These are phyloP conservation scores for Pulveroboletus sp. DNA, from an alignment of 768 basidiomycete genomes.

Conservation along the genomic window DNA sequence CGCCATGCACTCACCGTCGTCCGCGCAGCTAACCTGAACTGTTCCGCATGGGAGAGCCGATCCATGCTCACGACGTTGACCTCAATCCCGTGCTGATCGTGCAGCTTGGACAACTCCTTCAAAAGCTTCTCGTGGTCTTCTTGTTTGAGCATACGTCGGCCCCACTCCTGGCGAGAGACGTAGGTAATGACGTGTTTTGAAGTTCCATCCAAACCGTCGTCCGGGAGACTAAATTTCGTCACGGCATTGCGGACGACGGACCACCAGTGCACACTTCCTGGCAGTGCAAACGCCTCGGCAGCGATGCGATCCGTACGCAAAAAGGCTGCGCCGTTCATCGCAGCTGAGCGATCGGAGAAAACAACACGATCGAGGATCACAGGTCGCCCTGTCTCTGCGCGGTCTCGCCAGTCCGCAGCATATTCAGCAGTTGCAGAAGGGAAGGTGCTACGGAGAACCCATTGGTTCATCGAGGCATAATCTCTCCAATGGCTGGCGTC, in stretches of 20 bases:
- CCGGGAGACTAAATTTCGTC: conserved; percentile 63
- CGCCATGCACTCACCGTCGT: conserved; percentile 63
- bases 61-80: conserved; percentile 86
- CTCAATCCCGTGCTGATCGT: conserved; percentile 73
- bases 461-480: conserved; percentile 89
- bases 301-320: conserved; percentile 71
- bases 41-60: conserved; percentile 72
- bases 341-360: conserved; percentile 80
- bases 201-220: conserved; percentile 39
- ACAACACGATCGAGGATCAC: conserved; percentile 86
- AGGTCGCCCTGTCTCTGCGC: conserved; percentile 59
- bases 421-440: conserved; percentile 81
- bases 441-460: conserved; percentile 73
- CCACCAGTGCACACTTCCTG: conserved; percentile 84
- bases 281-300: conserved; percentile 66
- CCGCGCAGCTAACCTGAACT: conserved; percentile 72
- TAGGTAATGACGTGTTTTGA: conserved; percentile 86
- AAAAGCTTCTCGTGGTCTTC: conserved; percentile 80
- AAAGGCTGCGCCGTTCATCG: conserved; percentile 68
- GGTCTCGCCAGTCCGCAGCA: conserved; percentile 78
- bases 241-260: conserved; percentile 68
- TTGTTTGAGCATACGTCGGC: conserved; percentile 70
- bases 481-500: conserved; percentile 84
- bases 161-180: conserved; percentile 86
- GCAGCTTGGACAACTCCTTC: conserved; percentile 61